Conservation (phyloP, 257 asterid species). For the Rehmannia glutinosa region DNA sequence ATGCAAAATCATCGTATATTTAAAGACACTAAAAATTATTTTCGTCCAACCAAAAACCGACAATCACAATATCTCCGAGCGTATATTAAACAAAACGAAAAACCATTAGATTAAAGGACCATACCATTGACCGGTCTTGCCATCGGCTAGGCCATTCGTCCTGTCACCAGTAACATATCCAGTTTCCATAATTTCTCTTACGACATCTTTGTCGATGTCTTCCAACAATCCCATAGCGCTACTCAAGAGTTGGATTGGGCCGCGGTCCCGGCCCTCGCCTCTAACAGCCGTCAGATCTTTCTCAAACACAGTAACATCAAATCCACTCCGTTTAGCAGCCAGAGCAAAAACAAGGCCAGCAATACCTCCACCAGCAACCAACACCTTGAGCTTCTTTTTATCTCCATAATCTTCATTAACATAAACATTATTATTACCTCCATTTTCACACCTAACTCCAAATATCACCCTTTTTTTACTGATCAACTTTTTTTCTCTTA, state of each 20-base stretch:
- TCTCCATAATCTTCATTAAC: too few species aligned
- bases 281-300: constrained; percentile 53
- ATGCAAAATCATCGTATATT: too few species aligned
- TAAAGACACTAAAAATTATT: too few species aligned
- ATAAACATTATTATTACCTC: neutral
- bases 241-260: constrained; percentile 64
- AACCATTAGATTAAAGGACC: neutral
- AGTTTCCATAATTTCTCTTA: constrained; percentile 40
- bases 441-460: neutral
- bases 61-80: too few species aligned
- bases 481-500: neutral
- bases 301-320: constrained; percentile 57
- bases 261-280: constrained; percentile 58
- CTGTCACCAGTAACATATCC: constrained; percentile 54
- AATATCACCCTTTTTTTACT: neutral
- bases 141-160: constrained; percentile 59
- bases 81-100: too few species aligned
- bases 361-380: constrained; percentile 68
- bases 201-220: constrained; percentile 49
- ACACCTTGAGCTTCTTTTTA: constrained; percentile 33
- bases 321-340: constrained; percentile 52
- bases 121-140: constrained; percentile 52
- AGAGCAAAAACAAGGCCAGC: constrained; percentile 58
- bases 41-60: too few species aligned
- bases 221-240: constrained; percentile 57